Evolutionary conservation across 352 stramenopile species (phyloP), one percentile per base, ranked within the genome.

Genomic region (Chrysophaeum taylorii): DNA sequence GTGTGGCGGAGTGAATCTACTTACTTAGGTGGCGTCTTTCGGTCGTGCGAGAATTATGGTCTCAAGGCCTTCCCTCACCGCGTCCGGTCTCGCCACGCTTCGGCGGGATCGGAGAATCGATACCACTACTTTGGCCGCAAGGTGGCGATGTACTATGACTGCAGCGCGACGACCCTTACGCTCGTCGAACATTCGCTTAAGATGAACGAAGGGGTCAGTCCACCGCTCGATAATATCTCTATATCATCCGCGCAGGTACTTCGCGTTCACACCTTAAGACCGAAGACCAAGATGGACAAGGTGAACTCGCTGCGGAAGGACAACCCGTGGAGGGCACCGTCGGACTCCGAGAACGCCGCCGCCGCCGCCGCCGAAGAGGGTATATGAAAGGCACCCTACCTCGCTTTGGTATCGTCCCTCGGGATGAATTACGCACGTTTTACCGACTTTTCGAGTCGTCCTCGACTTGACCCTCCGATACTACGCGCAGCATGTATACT

Each of bases 271-370:
- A 60, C 48, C 18, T 9, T 60, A 9, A 18, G 48, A 18, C 5
- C 7, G 25, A 9, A n/a, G 5, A 25, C 48, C 18, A 60, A n/a
- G 48, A 60, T 60, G 48, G 48, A 60, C 25, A 18, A 33, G 18
- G 48, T 60, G 9, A 60, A 60, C 48, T 60, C 48, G 18, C 18
- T 33, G 18, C 25, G 33, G 25, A 60, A 60, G 25, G 21, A 25
- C 48, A 60, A 60, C 48, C 48, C 48, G 18, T 60, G 48, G 48
- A n/a, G n/a, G n/a, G n/a, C n/a, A n/a, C n/a, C n/a, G n/a, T n/a
- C n/a, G n/a, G n/a, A n/a, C n/a, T n/a, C n/a, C n/a, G n/a, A n/a
- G n/a, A n/a, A n/a, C n/a, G n/a, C n/a, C n/a, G n/a, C n/a, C n/a
- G n/a, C n/a, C n/a, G n/a, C n/a, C n/a, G n/a, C n/a, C n/a, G n/a